Evolutionary conservation across 2,329 filamentous ascomycete genomes (phyloP).

Genomic region (Aspergillus pseudoglaucus): DNA sequence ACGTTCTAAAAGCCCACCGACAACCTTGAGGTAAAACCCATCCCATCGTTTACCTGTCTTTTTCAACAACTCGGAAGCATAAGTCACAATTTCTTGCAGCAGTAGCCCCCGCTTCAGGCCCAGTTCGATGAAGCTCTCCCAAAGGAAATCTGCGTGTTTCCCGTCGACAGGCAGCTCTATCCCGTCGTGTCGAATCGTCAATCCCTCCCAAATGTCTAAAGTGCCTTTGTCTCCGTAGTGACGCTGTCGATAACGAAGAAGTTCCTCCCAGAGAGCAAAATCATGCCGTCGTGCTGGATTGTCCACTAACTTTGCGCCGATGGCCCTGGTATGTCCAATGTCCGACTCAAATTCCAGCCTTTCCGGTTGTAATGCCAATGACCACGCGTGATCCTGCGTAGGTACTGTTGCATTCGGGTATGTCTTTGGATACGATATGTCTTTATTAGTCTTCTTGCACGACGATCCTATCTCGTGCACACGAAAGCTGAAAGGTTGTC

Average conservation of each 20-base stretch:
- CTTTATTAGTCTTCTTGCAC: constrained; percentile 1
- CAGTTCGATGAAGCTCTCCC: constrained; percentile 33
- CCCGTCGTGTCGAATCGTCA: constrained; percentile 25
- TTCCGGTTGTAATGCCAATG: constrained; percentile 24
- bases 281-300: constrained; percentile 23
- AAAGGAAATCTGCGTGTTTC: constrained; percentile 34
- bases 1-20: constrained; percentile 28
- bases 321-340: constrained; percentile 27
- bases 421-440: constrained; percentile 1
- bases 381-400: constrained; percentile 6
- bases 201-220: constrained; percentile 35
- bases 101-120: constrained; percentile 29
- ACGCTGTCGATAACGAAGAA: constrained; percentile 39
- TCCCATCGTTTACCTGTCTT: constrained; percentile 33
- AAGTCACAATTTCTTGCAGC: constrained; percentile 26
- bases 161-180: constrained; percentile 32
- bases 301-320: constrained; percentile 36
- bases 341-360: constrained; percentile 38
- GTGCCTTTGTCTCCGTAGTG: constrained; percentile 38
- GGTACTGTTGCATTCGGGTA: background rate
- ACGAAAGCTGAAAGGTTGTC: constrained; percentile 14
- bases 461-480: constrained; percentile 24
- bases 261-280: constrained; percentile 39
- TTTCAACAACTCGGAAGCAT: constrained; percentile 36
- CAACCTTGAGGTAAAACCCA: constrained; percentile 32